Evolutionary conservation across 495 filamentous ascomycete genomes (phyloP), one percentile per base, ranked within the genome.

Genomic region (Neurospora africana): DNA sequence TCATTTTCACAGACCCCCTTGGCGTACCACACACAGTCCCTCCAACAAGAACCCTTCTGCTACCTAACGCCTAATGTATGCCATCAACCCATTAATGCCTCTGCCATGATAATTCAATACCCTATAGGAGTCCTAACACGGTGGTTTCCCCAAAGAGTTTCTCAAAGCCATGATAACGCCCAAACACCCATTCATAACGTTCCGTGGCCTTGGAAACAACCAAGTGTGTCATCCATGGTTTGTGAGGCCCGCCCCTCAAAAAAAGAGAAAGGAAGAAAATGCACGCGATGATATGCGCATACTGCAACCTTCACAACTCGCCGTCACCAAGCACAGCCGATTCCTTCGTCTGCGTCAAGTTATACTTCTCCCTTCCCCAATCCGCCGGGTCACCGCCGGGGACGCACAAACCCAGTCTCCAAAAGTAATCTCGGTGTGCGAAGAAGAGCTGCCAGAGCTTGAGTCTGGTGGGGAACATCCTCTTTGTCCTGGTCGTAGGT

Each of bases 361-460:
- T 78, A 72, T 84, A 83, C 74, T 72, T 79, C 36, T 84, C 83
- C 72, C 87, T 81, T 23, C 85, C 87, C 87, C 90, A 91, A 72
- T 91, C 89, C 65, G 82, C 80, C 5, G 90, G 90, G 81, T 94
- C 93, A 2, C 92, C 92, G 5, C 91, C 91, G 3, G 95, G 95
- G 6, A 98, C 84, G 82, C 95, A 99, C 58, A 98, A 81, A 0
- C 95, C 95, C 72, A 99, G 77, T 39, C 95, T 82, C 91, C 93
- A 95, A 79, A 99, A 99, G 78, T 99, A 99, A 81, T 99, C 95
- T 70, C 95, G 85, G 83, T 99, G 95, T 19, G 94, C 91, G 83
- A 93, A 94, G 79, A 98, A 91, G n/a, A 97, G 82, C 82, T 97
- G 89, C 92, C 96, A 95, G 11, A 94, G 85, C 78, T 90, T 90